phyloP scores from a whole-genome alignment of 2,329 filamentous ascomycete genomes.

The Ceratocystis harringtonii region DNA sequence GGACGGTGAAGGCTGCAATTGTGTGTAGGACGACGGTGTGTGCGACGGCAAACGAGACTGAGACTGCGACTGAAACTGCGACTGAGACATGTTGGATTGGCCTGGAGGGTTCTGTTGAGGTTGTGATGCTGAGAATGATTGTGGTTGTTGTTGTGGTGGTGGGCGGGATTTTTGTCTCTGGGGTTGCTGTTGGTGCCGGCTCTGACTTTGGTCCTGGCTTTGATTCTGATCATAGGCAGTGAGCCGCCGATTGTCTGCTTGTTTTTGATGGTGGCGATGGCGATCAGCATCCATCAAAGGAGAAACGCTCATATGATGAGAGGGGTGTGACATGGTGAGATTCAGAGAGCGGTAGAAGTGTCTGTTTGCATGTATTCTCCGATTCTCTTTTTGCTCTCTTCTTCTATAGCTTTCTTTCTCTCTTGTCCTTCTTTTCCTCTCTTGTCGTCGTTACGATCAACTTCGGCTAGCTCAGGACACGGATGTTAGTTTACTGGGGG shows the following conservation, averaged over 20 bases:
- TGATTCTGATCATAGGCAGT: slow-evolving; percentile 6
- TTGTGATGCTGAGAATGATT: not conserved
- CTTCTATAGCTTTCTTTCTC: too few relatives aligned
- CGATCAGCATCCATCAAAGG: not conserved
- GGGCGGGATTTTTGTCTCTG: not conserved
- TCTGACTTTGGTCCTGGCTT: not conserved
- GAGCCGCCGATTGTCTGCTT: slow-evolving; percentile 8
- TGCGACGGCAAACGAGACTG: slow-evolving; percentile 1
- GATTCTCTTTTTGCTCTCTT: not conserved
- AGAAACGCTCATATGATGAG: slow-evolving; percentile 9
- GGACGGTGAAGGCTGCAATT: not conserved
- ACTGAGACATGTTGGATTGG: not conserved
- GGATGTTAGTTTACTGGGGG: slow-evolving; percentile 1
- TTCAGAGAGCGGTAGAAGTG: not conserved
- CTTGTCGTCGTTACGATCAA: too few relatives aligned
- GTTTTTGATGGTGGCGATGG: slow-evolving; percentile 1
- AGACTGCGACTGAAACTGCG: not conserved
- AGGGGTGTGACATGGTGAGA: slow-evolving; percentile 12
- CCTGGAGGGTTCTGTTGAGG: not conserved
- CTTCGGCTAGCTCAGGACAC: slow-evolving; percentile 1
- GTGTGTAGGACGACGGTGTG: not conserved
- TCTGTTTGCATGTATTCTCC: not conserved
- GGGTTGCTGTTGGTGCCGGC: not conserved
- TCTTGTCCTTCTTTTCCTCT: too few relatives aligned
- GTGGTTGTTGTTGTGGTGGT: not conserved